Base-by-base conservation (phyloP, 192 early-diverging fungal genomes). In the Borealophlyctis nickersoniae region DNA sequence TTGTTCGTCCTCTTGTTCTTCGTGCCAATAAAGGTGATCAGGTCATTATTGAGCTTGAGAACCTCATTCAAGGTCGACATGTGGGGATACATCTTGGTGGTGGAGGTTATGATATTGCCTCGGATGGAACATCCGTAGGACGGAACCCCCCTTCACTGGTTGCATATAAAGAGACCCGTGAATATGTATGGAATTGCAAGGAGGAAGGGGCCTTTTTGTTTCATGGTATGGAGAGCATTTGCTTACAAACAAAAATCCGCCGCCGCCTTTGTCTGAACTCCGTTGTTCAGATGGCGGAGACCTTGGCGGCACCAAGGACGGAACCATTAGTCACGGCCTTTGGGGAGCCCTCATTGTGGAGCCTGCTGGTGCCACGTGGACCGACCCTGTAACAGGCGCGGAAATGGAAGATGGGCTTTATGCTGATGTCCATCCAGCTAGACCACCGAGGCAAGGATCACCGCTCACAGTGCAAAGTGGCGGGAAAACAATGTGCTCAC, bases 361-460 rank as follows among this genome's bases (percentile, higher is more conserved):
- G 26, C 59, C 59, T 29, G 45, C 28, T 30, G 59, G 59, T 3
- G 45, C 59, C n/a, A 14, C 36, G 7, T 61, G 59, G 59, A 58
- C 56, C 14, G 26, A 58, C 34, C 56, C 56, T 4, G 28, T 35
- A 13, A 58, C 56, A 13, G 56, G 56, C 31, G 24, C 26, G 35
- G 28, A 23, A 9, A 58, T 58, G 7, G 28, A 32, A 13, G 56
- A 58, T 33, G 56, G 56, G 9, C 35, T 58, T 35, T 35, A 23
- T 58, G 56, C 56, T 23, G 56, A 58, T 58, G 34, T 58, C 56
- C 56, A 58, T 32, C 56, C 56, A 30, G n/a, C n/a, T n/a, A n/a
- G n/a, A n/a, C n/a, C n/a, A n/a, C 56, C 56, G 29, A 58, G 34
- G 35, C 13, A n/a, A 14, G 9, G n/a, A 32, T 22, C n/a, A n/a